Evolutionary conservation across 768 basidiomycete species (phyloP), one percentile per base, ranked within the genome.

Genomic region (Panellus pusillus): DNA sequence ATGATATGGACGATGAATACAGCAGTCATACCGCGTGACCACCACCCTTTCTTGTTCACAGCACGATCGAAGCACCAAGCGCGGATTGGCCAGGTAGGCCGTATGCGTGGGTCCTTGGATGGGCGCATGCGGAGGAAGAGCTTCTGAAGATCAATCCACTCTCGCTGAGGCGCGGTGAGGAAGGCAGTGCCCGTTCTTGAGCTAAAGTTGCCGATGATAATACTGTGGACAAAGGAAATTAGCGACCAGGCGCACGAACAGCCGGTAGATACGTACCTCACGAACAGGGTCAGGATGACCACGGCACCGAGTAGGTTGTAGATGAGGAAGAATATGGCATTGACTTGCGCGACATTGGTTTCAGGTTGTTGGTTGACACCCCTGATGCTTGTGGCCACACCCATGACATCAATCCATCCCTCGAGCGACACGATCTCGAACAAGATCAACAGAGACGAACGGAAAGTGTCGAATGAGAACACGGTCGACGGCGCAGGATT

Each of bases 321-420:
- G 46, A 91, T 79, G 50, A 98, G 70, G 73, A 96, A 93, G 68
- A 95, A 97, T 40, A 98, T 80, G 0, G 91, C 90, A 65, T 98
- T 96, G 61, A 76, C 81, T 57, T 91, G 89, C 0, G 87, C 80
- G 1, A 79, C 81, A 57, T 95, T 89, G 37, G 72, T 77, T 54
- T 79, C 70, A 0, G 93, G 91, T 66, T 97, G 93, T 50, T 70
- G 70, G 27, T 83, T 82, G 18, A 58, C 65, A 5, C 87, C 91
- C 1, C 81, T 86, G 58, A 97, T 88, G 57, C 85, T 83, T 68
- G 89, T 89, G 1, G 87, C 87, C 20, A 86, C 79, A 35, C 70
- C 72, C 88, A 97, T 89, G 45, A 94, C 96, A 65, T 95, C 92
- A n/a, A 91, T 81, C 96, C 95, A 98, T 2, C 96, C 96, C 71